A percentile compares a stretch with the other conserved stretches of the same genome.
Conservation (phyloP, 2,329 filamentous ascomycete species). For the Neospermospora avenae region DNA sequence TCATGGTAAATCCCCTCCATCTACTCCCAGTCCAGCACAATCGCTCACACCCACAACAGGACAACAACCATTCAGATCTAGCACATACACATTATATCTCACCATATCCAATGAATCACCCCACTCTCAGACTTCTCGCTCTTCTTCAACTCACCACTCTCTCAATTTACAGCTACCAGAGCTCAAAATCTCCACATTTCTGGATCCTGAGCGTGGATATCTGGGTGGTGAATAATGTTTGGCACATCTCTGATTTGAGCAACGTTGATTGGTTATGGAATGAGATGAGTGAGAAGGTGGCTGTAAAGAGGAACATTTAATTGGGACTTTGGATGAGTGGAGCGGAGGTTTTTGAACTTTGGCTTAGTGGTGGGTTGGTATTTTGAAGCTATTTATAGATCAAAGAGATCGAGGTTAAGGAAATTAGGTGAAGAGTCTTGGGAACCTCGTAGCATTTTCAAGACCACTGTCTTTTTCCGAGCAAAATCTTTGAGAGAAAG, state of each 20-base stretch:
- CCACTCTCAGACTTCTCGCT: neutral
- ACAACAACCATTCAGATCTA: neutral
- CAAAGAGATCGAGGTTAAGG: too few relatives aligned
- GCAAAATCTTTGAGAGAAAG: too few relatives aligned
- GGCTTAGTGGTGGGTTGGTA: neutral
- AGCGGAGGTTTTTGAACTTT: conserved; percentile 2
- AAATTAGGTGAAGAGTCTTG: too few relatives aligned
- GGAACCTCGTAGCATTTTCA: too few relatives aligned
- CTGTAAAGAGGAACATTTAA: conserved; percentile 1
- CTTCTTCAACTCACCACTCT: conserved; percentile 3
- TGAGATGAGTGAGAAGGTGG: conserved; percentile 3
- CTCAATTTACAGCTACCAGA: conserved; percentile 1
- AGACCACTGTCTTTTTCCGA: too few relatives aligned
- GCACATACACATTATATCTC: neutral
- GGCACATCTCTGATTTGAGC: conserved; percentile 2
- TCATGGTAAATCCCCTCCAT: neutral
- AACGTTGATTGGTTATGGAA: conserved; percentile 7
- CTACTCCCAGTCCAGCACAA: neutral
- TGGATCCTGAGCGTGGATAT: conserved; percentile 2
- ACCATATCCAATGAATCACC: neutral
- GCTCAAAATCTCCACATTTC: neutral
- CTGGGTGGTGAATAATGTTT: conserved; percentile 2
- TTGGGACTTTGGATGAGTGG: conserved; percentile 2
- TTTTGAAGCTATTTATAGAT: too few relatives aligned
- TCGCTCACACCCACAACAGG: neutral